Evolutionary conservation across 2,329 filamentous ascomycete species (phyloP).

Genomic region (Penicillium sp.): DNA sequence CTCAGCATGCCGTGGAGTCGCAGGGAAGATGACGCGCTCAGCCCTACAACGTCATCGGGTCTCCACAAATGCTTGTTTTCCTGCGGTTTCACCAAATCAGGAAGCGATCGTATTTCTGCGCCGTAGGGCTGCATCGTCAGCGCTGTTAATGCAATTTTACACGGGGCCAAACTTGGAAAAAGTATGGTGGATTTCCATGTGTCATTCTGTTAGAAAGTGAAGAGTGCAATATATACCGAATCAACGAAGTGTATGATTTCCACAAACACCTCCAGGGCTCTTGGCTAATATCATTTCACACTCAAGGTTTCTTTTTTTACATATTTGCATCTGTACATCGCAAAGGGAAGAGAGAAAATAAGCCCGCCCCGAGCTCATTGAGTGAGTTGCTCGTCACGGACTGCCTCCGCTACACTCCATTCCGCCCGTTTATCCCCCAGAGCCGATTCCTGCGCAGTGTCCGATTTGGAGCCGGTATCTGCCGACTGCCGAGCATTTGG

Average conservation of each 20-base stretch:
- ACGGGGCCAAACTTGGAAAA: too few relatives aligned
- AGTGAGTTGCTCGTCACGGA: not conserved
- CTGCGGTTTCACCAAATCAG: not conserved
- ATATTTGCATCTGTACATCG: too few relatives aligned
- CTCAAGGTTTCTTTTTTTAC: too few relatives aligned
- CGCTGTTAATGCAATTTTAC: not conserved
- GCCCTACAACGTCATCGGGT: slow-evolving; percentile 5
- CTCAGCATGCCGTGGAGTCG: not conserved
- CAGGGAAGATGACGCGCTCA: not conserved
- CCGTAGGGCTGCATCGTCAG: not conserved
- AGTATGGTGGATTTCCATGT: too few relatives aligned
- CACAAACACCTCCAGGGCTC: too few relatives aligned
- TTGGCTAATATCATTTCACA: too few relatives aligned
- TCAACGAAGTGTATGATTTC: too few relatives aligned
- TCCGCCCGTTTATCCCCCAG: not conserved
- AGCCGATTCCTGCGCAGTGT: not conserved
- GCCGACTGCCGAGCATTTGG: not conserved
- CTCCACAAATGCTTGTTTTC: not conserved
- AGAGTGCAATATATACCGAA: too few relatives aligned
- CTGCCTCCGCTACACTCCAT: not conserved
- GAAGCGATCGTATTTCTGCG: not conserved
- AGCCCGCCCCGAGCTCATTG: not conserved
- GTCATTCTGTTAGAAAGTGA: too few relatives aligned
- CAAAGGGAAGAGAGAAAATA: not conserved
- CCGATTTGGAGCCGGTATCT: not conserved